Percentiles rank a stretch among this genome's conserved stretches.
Conservation (phyloP, 257 asterid species). For the Primulina tabacum region DNA sequence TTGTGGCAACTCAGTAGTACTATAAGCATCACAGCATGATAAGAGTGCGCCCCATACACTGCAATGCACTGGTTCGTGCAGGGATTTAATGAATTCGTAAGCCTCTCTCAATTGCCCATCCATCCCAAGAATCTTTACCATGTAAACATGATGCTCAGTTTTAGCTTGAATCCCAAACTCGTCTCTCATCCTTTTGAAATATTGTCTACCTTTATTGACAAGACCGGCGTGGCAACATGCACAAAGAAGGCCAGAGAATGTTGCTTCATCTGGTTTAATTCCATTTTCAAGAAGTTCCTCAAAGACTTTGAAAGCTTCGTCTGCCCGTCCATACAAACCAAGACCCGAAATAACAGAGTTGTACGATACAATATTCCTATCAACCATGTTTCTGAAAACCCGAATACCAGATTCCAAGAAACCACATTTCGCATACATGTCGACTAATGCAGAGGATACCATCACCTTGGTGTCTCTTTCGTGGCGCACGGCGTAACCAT, state of each 20-base stretch:
- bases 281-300: conserved; percentile 42
- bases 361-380: conserved; percentile 51
- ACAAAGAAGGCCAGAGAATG: conserved; percentile 62
- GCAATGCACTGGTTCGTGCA: conserved; percentile 44
- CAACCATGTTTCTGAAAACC: conserved; percentile 50
- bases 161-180: conserved; percentile 45
- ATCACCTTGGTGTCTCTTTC: conserved; percentile 30
- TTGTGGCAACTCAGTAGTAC: too few relatives aligned
- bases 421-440: conserved; percentile 92
- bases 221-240: conserved; percentile 85
- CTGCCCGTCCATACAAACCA: conserved; percentile 62
- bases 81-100: conserved; percentile 43
- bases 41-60: conserved; percentile 83
- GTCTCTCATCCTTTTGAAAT: conserved; percentile 48
- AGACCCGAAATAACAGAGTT: conserved; percentile 58
- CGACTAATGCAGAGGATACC: conserved; percentile 75
- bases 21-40: conserved; percentile 50
- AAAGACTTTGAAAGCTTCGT: conserved; percentile 51
- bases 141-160: conserved; percentile 68
- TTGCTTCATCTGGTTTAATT: conserved; percentile 59
- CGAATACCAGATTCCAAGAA: conserved; percentile 56
- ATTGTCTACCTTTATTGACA: conserved; percentile 47
- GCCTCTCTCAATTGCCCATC: conserved; percentile 65
- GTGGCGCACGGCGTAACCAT: conserved; percentile 65
- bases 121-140: conserved; percentile 89